Evolutionary conservation across 2,329 filamentous ascomycete genomes (phyloP).

Genomic region (Curvularia spicifera): DNA sequence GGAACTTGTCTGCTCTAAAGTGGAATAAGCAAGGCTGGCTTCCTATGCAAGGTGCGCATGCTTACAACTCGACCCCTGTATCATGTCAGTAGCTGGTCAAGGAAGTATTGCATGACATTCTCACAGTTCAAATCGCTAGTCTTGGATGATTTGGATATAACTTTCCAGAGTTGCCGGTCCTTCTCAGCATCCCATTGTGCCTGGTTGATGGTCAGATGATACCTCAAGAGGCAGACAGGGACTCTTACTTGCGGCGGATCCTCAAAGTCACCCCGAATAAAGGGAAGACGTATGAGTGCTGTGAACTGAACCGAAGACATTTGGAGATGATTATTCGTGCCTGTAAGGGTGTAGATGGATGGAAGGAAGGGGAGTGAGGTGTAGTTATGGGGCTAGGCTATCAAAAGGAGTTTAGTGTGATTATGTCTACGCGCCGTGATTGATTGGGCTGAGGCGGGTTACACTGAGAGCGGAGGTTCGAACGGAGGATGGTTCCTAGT

Average conservation of each 20-base stretch:
- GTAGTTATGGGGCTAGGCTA: slow-evolving; percentile 17
- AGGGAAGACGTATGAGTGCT: slow-evolving; percentile 88
- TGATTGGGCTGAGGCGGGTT: neutral
- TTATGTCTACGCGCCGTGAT: slow-evolving; percentile 11
- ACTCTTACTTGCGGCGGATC: slow-evolving; percentile 80
- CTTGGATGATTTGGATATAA: slow-evolving; percentile 81
- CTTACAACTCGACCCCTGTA: slow-evolving; percentile 78
- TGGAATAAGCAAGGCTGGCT: slow-evolving; percentile 12
- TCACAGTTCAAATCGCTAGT: slow-evolving; percentile 85
- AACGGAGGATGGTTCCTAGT: neutral
- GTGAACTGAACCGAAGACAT: slow-evolving; percentile 60
- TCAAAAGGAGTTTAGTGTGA: slow-evolving; percentile 23
- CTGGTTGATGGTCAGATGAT: slow-evolving; percentile 54
- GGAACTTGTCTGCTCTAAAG: slow-evolving; percentile 71
- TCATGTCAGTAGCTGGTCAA: neutral
- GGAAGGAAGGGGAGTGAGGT: slow-evolving; percentile 10
- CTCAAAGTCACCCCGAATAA: slow-evolving; percentile 83
- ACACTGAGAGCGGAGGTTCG: no score
- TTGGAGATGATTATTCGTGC: slow-evolving; percentile 1
- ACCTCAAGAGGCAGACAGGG: slow-evolving; percentile 1
- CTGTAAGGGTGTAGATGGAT: slow-evolving; percentile 7
- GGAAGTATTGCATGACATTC: slow-evolving; percentile 3
- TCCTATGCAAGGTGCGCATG: neutral
- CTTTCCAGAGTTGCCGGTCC: slow-evolving; percentile 87
- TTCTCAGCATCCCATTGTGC: slow-evolving; percentile 88